Evolutionary conservation across 345 rosid species (phyloP).

Genomic region (Bruguiera parviflora): DNA sequence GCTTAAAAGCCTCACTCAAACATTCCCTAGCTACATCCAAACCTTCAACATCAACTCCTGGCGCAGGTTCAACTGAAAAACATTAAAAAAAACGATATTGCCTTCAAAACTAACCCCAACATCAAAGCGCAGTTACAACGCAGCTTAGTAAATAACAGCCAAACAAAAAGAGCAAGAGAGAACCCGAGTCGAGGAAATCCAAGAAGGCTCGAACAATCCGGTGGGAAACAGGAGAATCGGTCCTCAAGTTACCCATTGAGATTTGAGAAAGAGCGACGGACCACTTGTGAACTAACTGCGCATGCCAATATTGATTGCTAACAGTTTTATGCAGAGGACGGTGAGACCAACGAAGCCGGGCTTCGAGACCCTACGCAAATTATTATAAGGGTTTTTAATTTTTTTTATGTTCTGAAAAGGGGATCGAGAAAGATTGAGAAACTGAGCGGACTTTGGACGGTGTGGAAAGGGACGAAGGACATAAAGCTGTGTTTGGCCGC

Average conservation of each 20-base stretch:
- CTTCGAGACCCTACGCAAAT: background rate
- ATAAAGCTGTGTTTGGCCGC: background rate
- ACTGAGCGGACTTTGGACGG: too few relatives aligned
- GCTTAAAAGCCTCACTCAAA: constrained; percentile 54
- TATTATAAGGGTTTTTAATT: background rate
- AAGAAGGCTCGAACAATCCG: constrained; percentile 69
- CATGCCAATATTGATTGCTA: too few relatives aligned
- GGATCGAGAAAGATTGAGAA: too few relatives aligned
- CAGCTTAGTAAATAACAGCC: background rate
- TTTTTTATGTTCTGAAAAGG: background rate
- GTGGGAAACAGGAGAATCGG: constrained; percentile 60
- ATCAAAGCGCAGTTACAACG: background rate
- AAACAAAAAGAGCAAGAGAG: constrained; percentile 9
- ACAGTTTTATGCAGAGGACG: background rate
- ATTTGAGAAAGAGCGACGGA: background rate
- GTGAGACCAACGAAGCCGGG: background rate
- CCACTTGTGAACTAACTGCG: too few relatives aligned
- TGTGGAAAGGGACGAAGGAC: too few relatives aligned
- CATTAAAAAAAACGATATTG: background rate
- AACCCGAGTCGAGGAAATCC: constrained; percentile 74
- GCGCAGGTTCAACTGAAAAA: constrained; percentile 55
- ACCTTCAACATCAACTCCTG: constrained; percentile 75
- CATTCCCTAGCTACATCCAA: constrained; percentile 80
- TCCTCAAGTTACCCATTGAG: constrained; percentile 50
- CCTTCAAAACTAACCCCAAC: constrained; percentile 1